Base-by-base conservation (phyloP, 2,329 filamentous ascomycete genomes). In the Colletotrichum cordylinicola region DNA sequence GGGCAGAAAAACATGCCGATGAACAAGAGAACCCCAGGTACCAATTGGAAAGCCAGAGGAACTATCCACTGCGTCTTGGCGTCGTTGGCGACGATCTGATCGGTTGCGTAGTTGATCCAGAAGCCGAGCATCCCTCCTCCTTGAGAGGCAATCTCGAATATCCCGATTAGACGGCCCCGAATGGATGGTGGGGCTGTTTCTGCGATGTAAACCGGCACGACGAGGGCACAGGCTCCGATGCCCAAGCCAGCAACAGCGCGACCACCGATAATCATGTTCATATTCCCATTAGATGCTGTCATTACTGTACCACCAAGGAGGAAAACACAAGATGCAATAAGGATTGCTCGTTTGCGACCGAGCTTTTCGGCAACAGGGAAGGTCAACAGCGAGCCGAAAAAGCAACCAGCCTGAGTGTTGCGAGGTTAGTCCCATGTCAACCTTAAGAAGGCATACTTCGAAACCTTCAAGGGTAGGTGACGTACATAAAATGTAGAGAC, bases 121-220 rank as follows among this genome's bases (percentile, higher is more conserved):
- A 89, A 89, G 0, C 86, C 88, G 13, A 89, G 83, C 73, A 89
- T 88, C 74, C 87, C 88, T 16, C 86, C 87, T 4, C 88, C 82
- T 13, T 88, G 87, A 12, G 89, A 88, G 82, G 88, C 88, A 68
- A 89, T 87, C 76, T 90, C 87, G 2, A 87, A 87, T 8, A 89
- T 80, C 35, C 88, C 88, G 31, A 89, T 87, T 12, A 89, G 86
- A 21, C 88, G 80, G 79, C 89, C 89, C 79, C 90, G 86, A 52
- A 86, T 88, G 18, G 85, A 86, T 1, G 90, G 87, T 78, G 90
- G 88, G 0, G 90, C 88, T 78, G 87, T 88, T 80, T 92, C 90
- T 1, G 90, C 88, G 65, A 91, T 88, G 80, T 92, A 92, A 39
- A 92, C 86, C 2, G 90, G 90, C 4, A 92, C 88, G 33, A 88